Percentiles rank a stretch among this genome's conserved stretches.
Conservation (phyloP, 31 red algal species). For the Porphyra umbilicalis region DNA sequence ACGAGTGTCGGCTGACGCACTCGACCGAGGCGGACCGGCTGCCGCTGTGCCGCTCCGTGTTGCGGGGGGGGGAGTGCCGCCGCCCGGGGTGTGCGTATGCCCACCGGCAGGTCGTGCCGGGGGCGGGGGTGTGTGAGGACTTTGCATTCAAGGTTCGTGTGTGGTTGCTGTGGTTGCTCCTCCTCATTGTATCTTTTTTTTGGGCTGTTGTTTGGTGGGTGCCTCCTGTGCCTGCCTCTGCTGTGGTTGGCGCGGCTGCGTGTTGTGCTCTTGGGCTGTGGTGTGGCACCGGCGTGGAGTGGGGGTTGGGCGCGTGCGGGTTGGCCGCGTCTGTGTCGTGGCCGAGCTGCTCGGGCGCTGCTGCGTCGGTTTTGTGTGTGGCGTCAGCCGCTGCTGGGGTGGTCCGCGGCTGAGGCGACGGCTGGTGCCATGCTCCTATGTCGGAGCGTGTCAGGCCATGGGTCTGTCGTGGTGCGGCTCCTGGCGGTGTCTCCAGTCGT, state of each 20-base stretch:
- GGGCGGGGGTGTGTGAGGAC: neutral
- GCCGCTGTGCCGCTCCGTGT: neutral
- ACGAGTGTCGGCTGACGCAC: neutral
- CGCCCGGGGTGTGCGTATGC: neutral
- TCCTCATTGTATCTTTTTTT: too few species aligned
- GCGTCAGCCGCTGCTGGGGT: too few species aligned
- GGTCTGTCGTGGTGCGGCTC: too few species aligned
- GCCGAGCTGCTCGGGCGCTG: too few species aligned
- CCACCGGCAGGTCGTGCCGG: neutral
- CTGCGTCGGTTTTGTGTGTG: too few species aligned
- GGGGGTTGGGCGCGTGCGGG: too few species aligned
- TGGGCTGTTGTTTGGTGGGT: neutral
- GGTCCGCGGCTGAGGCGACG: too few species aligned
- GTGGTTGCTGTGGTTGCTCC: neutral
- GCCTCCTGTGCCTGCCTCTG: neutral
- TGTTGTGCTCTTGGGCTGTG: neutral
- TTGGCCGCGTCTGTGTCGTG: too few species aligned
- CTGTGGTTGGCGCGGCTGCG: neutral
- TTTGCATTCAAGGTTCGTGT: slow-evolving; percentile 4
- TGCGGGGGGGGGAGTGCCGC: neutral
- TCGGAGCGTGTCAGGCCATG: too few species aligned
- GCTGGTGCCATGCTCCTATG: too few species aligned
- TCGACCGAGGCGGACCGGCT: neutral
- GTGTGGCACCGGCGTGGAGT: neutral
- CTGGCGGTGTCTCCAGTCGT: too few species aligned